A percentile compares a stretch with the other conserved stretches of the same genome.
Conservation (phyloP, 2,329 filamentous ascomycete genomes). For the Botrytis deweyae region DNA sequence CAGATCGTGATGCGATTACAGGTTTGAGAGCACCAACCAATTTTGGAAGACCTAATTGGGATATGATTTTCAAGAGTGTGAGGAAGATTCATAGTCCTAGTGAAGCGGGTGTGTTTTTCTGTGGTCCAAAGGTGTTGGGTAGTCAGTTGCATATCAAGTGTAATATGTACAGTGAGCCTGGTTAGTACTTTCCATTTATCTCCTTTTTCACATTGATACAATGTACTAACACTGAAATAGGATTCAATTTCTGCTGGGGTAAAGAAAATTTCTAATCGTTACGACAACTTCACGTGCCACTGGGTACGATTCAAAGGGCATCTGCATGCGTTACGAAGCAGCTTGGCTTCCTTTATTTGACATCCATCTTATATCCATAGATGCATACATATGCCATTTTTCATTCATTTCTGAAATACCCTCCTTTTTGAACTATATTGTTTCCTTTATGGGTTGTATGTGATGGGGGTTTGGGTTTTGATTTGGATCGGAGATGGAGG, state of each 20-base stretch:
- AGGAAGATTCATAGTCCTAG: slow-evolving; percentile 73
- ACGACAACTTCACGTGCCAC: no score
- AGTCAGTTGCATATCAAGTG: slow-evolving; percentile 78
- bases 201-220: background rate
- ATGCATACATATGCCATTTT: background rate
- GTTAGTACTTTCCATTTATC: slow-evolving; percentile 51
- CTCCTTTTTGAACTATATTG: background rate
- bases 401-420: slow-evolving; percentile 7
- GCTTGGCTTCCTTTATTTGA: background rate
- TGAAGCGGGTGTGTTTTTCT: slow-evolving; percentile 81
- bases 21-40: slow-evolving; percentile 79
- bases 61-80: slow-evolving; percentile 83
- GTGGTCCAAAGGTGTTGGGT: slow-evolving; percentile 76
- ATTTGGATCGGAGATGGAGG: background rate
- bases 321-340: background rate
- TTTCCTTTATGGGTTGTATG: background rate
- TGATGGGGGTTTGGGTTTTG: background rate
- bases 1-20: slow-evolving; percentile 81
- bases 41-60: slow-evolving; percentile 85
- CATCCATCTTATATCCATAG: background rate
- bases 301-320: background rate
- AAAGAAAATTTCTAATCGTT: slow-evolving; percentile 52
- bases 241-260: slow-evolving; percentile 43
- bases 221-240: slow-evolving; percentile 26
- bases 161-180: slow-evolving; percentile 84